Conservation (phyloP, 2,329 filamentous ascomycete genomes). For the Colletotrichum brevisporum region DNA sequence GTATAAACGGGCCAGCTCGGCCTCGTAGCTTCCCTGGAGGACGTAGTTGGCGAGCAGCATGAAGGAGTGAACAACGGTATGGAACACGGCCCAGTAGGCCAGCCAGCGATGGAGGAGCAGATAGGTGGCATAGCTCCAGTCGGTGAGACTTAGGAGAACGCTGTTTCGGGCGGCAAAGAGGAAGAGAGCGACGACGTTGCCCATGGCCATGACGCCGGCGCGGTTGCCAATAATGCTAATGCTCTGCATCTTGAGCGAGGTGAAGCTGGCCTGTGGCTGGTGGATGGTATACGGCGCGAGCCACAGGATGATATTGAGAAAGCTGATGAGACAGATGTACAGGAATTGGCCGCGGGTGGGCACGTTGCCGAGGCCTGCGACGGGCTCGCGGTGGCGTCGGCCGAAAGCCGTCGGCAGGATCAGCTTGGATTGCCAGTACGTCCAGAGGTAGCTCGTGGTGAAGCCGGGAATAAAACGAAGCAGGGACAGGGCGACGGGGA, state of each 20-base stretch:
- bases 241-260: slow-evolving; percentile 44
- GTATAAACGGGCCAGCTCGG: slow-evolving; percentile 38
- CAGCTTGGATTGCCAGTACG: slow-evolving; percentile 41
- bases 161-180: slow-evolving; percentile 32
- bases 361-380: slow-evolving; percentile 47
- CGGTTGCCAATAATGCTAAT: slow-evolving; percentile 48
- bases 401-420: slow-evolving; percentile 51
- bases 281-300: slow-evolving; percentile 48
- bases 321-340: slow-evolving; percentile 50
- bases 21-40: slow-evolving; percentile 5
- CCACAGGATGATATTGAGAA: slow-evolving; percentile 52
- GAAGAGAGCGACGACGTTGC: slow-evolving; percentile 28
- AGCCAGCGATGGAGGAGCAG: slow-evolving; percentile 36
- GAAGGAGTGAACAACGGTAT: slow-evolving; percentile 26
- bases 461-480: slow-evolving; percentile 53
- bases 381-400: slow-evolving; percentile 49
- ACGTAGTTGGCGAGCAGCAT: slow-evolving; percentile 34
- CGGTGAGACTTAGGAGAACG: slow-evolving; percentile 16
- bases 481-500: slow-evolving; percentile 51
- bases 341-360: slow-evolving; percentile 54
- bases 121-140: slow-evolving; percentile 33
- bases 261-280: slow-evolving; percentile 47
- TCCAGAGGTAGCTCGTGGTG: slow-evolving; percentile 8
- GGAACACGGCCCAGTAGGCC: slow-evolving; percentile 28
- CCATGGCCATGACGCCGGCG: slow-evolving; percentile 30